A percentile compares a stretch with the other conserved stretches of the same genome.
Evolutionary conservation across 352 stramenopile genomes (phyloP).

Genomic region (Globisporangium radiosum): DNA sequence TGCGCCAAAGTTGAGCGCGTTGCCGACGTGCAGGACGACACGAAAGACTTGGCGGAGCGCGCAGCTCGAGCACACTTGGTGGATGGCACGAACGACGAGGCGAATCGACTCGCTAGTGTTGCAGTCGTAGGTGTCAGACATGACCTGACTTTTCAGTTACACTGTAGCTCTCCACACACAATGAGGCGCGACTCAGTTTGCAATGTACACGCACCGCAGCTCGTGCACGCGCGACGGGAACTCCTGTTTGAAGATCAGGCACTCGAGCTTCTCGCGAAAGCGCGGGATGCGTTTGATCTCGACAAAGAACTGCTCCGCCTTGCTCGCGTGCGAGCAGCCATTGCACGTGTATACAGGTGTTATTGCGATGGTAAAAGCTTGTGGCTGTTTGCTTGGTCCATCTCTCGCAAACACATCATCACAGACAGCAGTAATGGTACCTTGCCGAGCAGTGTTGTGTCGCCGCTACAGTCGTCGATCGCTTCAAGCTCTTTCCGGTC

Average conservation of each 20-base stretch:
- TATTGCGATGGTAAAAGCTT: background rate
- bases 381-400: no score
- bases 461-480: conserved; percentile 55
- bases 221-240: conserved; percentile 61
- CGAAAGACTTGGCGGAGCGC: conserved; percentile 53
- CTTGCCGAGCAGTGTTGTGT: conserved; percentile 38
- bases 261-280: conserved; percentile 66
- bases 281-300: conserved; percentile 49
- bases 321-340: no score
- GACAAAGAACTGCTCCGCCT: conserved; percentile 74
- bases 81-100: conserved; percentile 54
- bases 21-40: conserved; percentile 73
- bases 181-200: no score
- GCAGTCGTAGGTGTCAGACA: no score
- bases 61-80: conserved; percentile 65
- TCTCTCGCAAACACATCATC: no score
- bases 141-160: no score
- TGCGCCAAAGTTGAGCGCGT: conserved; percentile 65
- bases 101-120: conserved; percentile 43
- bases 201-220: conserved; percentile 31
- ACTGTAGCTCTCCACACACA: no score
- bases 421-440: conserved; percentile 9
- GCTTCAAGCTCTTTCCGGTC: conserved; percentile 62
- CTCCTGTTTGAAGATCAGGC: conserved; percentile 76
- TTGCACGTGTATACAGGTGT: background rate